These are phyloP conservation scores for Microthyrium microscopicum DNA, from an alignment of 2,329 filamentous ascomycete genomes.

Conservation along the genomic window DNA sequence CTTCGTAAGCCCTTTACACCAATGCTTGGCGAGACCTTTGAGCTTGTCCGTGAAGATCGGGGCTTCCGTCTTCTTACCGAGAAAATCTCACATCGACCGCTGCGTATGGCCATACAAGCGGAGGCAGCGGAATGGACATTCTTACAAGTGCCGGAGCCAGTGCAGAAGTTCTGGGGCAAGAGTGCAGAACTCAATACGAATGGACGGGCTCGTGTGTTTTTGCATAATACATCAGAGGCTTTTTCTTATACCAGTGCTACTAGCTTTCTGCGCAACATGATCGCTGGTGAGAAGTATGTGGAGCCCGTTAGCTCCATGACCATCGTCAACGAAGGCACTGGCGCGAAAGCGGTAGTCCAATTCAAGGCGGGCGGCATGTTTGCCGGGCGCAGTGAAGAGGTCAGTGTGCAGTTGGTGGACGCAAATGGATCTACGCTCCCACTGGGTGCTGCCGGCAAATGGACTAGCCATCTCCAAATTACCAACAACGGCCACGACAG, in stretches of 20 bases:
- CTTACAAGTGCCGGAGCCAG: conserved; percentile 70
- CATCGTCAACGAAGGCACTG: conserved; percentile 66
- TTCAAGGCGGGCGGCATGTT: conserved; percentile 97
- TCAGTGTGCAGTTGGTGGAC: conserved; percentile 58
- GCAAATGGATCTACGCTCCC: conserved; percentile 48
- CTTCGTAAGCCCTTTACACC: conserved; percentile 96
- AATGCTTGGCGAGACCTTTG: conserved; percentile 87
- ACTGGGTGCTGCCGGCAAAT: conserved; percentile 60
- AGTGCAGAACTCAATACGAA: conserved; percentile 88
- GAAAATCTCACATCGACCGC: conserved; percentile 84
- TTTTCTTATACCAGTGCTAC: conserved; percentile 84
- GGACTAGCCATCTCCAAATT: conserved; percentile 59
- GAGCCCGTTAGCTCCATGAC: conserved; percentile 87
- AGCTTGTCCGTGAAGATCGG: conserved; percentile 72
- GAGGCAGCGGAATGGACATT: conserved; percentile 77
- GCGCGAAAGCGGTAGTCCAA: conserved; percentile 67
- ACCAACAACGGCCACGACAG: conserved; percentile 43
- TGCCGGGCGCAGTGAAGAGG: conserved; percentile 81
- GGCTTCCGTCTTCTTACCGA: conserved; percentile 88
- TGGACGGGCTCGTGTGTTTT: conserved; percentile 61
- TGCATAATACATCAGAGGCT: conserved; percentile 53
- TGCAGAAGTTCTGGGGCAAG: conserved; percentile 98
- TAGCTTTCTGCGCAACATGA: conserved; percentile 85
- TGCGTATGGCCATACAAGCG: conserved; percentile 84
- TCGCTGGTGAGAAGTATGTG: conserved; percentile 95